A percentile compares a stretch with the other conserved stretches of the same genome.
Conservation (phyloP, 805 yeast species). For the Groenewaldozyma salmanticensis region DNA sequence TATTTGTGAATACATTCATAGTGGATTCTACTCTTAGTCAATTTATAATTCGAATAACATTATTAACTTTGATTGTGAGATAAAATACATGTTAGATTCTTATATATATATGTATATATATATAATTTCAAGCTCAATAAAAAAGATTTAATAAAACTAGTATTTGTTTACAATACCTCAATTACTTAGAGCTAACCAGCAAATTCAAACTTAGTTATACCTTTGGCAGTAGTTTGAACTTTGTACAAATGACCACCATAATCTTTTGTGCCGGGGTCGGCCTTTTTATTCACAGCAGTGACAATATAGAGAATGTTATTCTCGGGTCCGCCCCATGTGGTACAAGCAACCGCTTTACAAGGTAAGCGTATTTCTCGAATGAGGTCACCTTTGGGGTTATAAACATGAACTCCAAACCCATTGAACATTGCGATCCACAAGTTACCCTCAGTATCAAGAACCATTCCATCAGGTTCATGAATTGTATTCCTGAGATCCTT, state of each 20-base stretch:
- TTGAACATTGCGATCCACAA: constrained; percentile 22
- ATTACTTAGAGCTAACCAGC: constrained; percentile 20
- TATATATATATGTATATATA: too few relatives aligned
- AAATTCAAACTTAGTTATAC: constrained; percentile 23
- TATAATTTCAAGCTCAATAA: too few relatives aligned
- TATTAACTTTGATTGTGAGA: neutral
- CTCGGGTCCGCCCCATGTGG: constrained; percentile 29
- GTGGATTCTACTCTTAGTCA: constrained; percentile 5
- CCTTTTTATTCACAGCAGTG: constrained; percentile 17
- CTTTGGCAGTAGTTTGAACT: constrained; percentile 19
- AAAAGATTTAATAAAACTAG: too few relatives aligned
- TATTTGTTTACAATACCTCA: too few relatives aligned
- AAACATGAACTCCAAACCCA: constrained; percentile 19
- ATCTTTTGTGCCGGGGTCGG: constrained; percentile 12
- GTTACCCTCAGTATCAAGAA: constrained; percentile 20
- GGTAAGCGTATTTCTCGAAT: constrained; percentile 12
- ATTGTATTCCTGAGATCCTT: constrained; percentile 16
- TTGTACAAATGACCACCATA: constrained; percentile 27
- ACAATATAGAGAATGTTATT: constrained; percentile 24
- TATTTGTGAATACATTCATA: constrained; percentile 7
- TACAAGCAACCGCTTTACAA: constrained; percentile 23
- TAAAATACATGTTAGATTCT: neutral
- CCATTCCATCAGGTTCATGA: constrained; percentile 22
- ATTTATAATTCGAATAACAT: neutral
- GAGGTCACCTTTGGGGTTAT: constrained; percentile 22